phyloP scores from a whole-genome alignment of 1,139 yeast species.

The Magnusiomyces fungicola region DNA sequence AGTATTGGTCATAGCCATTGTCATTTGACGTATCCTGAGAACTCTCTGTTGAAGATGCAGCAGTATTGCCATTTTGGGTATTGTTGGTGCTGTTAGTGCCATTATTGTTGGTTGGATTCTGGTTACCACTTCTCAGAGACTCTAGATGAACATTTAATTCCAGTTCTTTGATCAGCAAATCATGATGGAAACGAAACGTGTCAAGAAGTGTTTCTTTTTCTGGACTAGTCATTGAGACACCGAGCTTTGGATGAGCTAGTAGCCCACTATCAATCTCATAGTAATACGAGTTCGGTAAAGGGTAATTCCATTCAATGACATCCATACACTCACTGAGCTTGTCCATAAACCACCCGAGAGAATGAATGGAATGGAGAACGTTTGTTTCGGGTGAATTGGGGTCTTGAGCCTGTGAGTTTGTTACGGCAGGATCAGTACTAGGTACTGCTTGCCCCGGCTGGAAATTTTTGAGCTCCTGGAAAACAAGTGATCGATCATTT shows the following conservation, averaged over 20 bases:
- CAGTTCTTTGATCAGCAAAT: neutral
- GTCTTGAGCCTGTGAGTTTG: too few species aligned
- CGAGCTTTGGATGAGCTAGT: neutral
- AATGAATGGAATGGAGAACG: too few species aligned
- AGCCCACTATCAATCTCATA: conserved; percentile 2
- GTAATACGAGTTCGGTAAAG: neutral
- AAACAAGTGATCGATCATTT: neutral
- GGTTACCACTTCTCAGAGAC: too few species aligned
- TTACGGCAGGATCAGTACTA: neutral
- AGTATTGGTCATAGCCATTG: neutral
- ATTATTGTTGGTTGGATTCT: too few species aligned
- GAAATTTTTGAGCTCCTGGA: neutral
- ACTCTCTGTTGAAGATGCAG: too few species aligned
- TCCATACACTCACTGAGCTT: neutral
- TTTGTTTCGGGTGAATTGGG: too few species aligned
- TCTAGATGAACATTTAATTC: neutral
- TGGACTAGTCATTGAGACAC: neutral
- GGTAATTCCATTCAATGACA: conserved; percentile 1
- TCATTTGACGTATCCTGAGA: neutral
- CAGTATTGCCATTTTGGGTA: too few species aligned
- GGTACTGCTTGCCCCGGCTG: neutral
- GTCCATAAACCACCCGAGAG: neutral
- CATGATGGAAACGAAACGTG: conserved; percentile 1
- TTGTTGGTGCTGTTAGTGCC: too few species aligned
- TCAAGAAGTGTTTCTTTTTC: neutral